A percentile compares a stretch with the other conserved stretches of the same genome.
Conservation (phyloP, 2,329 filamentous ascomycete genomes). For the Cladosporium sp. region DNA sequence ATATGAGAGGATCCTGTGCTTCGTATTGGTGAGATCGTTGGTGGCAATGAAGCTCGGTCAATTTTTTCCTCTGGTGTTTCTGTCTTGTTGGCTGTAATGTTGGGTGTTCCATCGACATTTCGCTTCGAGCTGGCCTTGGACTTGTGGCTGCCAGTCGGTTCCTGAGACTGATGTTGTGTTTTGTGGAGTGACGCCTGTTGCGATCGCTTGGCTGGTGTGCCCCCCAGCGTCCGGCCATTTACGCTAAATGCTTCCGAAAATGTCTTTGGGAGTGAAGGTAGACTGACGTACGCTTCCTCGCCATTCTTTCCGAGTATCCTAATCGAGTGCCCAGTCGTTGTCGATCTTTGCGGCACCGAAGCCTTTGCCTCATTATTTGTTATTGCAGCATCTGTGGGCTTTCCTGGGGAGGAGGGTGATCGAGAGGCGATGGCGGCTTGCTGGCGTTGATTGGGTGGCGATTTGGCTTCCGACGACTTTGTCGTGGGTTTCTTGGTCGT, state of each 20-base stretch:
- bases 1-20: neutral
- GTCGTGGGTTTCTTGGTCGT: neutral
- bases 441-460: neutral
- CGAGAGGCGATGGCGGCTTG: neutral
- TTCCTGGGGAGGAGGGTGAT: neutral
- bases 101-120: neutral
- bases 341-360: neutral
- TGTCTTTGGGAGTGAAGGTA: slow-evolving; percentile 8
- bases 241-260: neutral
- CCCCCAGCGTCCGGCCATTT: no score
- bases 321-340: neutral
- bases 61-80: neutral
- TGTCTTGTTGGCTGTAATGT: neutral
- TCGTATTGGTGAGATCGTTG: neutral
- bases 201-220: neutral
- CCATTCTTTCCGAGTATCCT: slow-evolving; percentile 21
- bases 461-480: neutral
- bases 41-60: neutral
- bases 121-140: no score
- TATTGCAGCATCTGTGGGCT: neutral
- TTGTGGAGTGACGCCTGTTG: neutral
- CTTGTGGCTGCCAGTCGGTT: no score
- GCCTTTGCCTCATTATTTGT: neutral
- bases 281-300: slow-evolving; percentile 19
- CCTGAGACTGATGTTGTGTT: neutral